Evolutionary conservation across 306 rosid species (phyloP), one percentile per base, ranked within the genome.

Genomic region (Phaseolus lunatus): DNA sequence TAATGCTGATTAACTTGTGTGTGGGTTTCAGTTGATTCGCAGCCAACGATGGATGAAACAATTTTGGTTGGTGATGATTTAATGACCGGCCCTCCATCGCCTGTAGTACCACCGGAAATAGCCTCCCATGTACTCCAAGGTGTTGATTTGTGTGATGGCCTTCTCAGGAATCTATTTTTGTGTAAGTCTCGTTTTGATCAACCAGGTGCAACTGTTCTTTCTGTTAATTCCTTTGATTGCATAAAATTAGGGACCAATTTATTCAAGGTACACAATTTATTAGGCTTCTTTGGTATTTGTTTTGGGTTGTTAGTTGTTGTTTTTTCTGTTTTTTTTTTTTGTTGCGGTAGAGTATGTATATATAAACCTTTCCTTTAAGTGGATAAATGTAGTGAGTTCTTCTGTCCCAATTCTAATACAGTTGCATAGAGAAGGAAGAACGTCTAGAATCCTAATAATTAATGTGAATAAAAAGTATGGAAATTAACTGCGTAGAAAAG

Each of bases 91-190:
- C 97, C 94, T 22, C 99, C 99, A 12, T 90, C 99, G 64, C 99
- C 97, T 59, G 50, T 89, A 66, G 92, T 95, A 57, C 99, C 99
- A 41, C 89, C 85, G 0, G 98, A 92, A 84, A 96, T 96, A 69
- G 97, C 99, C 19, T 89, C 98, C 26, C 97, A 95, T 82, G 99
- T 95, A 29, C 92, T 92, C 67, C 88, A 92, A 81, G 99, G 97
- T 62, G 89, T 95, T 76, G 88, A 95, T 76, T 78, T 90, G 31
- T 95, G 99, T 53, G 99, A 95, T 75, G 97, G 96, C 78, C 86
- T 88, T 70, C 87, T 95, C 82, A 87, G 81, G 89, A 95, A 89
- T 85, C 84, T 95, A 22, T 95, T 92, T 80, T 77, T 95, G 73
- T 92, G 97, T 92, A 87, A 88, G 97, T 79, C 67, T 23, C 61